phyloP scores from a whole-genome alignment of 805 yeast genomes.

The Sungouiozyma ichnusensis region DNA sequence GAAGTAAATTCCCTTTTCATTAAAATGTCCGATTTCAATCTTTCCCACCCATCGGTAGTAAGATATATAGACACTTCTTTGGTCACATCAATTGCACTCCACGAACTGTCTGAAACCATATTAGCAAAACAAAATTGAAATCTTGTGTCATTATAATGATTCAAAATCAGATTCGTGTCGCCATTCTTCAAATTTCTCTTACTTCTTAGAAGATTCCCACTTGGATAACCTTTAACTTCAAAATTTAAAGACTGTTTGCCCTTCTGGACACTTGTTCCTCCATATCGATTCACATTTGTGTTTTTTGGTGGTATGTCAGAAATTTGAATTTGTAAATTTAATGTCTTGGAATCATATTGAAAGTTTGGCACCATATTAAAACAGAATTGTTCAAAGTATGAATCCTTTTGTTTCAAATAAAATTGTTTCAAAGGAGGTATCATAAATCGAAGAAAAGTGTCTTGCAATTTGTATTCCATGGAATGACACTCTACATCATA shows the following conservation, averaged over 20 bases:
- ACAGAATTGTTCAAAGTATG: background rate
- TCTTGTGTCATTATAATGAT: slow-evolving; percentile 1
- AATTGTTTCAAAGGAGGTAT: slow-evolving; percentile 1
- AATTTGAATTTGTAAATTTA: slow-evolving; percentile 10
- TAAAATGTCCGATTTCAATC: background rate
- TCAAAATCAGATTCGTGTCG: slow-evolving; percentile 10
- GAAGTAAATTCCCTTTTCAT: background rate
- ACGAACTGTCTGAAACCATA: slow-evolving; percentile 26
- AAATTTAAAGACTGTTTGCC: slow-evolving; percentile 19
- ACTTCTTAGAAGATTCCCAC: slow-evolving; percentile 13
- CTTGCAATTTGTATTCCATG: background rate
- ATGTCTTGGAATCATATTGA: background rate
- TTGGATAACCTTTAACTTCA: slow-evolving; percentile 5
- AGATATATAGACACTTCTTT: slow-evolving; percentile 15
- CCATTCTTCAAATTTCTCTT: slow-evolving; percentile 11
- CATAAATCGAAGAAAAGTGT: background rate
- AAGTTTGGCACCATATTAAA: background rate
- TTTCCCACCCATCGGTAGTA: slow-evolving; percentile 4
- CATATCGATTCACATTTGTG: slow-evolving; percentile 14
- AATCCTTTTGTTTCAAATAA: background rate
- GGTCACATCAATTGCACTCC: slow-evolving; percentile 23
- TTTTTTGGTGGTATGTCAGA: slow-evolving; percentile 9
- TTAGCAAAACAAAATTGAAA: slow-evolving; percentile 26
- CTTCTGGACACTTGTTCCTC: slow-evolving; percentile 16
- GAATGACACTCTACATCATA: background rate